A percentile compares a stretch with the other conserved stretches of the same genome.
Conservation (phyloP, 345 rosid species). For the Punica granatum region DNA sequence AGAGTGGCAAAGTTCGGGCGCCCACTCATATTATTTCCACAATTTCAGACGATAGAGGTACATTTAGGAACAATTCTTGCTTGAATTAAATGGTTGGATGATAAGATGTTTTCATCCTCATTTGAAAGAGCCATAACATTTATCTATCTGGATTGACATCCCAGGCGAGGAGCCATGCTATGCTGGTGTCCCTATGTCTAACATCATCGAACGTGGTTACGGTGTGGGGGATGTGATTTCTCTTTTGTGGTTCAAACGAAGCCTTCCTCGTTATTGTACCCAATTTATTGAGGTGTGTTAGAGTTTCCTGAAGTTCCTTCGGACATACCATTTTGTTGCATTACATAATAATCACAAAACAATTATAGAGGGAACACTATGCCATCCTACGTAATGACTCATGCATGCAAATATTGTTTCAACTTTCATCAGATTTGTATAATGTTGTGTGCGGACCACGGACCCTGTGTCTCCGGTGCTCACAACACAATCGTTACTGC, state of each 20-base stretch:
- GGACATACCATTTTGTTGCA: neutral
- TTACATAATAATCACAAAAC: neutral
- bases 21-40: slow-evolving; percentile 97
- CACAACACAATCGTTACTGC: slow-evolving; percentile 98
- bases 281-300: slow-evolving; percentile 75
- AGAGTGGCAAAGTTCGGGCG: slow-evolving; percentile 97
- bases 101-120: neutral
- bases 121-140: neutral
- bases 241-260: slow-evolving; percentile 95
- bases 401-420: neutral
- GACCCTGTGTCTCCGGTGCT: slow-evolving; percentile 97
- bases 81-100: neutral
- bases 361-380: neutral
- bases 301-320: neutral
- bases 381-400: neutral
- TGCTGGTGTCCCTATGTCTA: slow-evolving; percentile 98
- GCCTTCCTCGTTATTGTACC: slow-evolving; percentile 95
- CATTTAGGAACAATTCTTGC: neutral
- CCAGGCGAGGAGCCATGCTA: slow-evolving; percentile 98
- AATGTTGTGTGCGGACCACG: slow-evolving; percentile 96
- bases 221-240: slow-evolving; percentile 98
- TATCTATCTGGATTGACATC: neutral
- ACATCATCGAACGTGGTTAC: slow-evolving; percentile 77
- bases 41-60: slow-evolving; percentile 97
- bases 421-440: slow-evolving; percentile 76